A percentile compares a stretch with the other conserved stretches of the same genome.
Evolutionary conservation across 108 stramenopile genomes (phyloP).

Genomic region (Mayamaea pseudoterrestris): DNA sequence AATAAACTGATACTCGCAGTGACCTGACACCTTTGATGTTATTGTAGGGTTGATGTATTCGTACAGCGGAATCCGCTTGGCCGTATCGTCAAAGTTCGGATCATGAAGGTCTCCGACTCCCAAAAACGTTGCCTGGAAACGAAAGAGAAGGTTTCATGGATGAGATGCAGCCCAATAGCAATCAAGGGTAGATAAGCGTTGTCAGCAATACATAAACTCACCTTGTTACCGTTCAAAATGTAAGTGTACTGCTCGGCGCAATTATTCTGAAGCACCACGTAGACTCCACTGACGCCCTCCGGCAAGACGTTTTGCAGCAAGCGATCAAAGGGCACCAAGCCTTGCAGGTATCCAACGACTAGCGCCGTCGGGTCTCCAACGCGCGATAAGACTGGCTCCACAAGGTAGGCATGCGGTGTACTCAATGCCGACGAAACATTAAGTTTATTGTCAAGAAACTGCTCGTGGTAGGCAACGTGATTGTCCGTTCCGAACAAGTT

Average conservation of each 20-base stretch:
- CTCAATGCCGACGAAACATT: too few species aligned
- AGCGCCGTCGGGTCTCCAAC: neutral
- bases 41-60: neutral
- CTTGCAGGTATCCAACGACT: neutral
- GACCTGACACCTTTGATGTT: neutral
- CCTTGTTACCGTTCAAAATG: constrained; percentile 1
- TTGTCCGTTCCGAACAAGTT: too few species aligned
- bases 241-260: constrained; percentile 11
- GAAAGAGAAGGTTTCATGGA: neutral
- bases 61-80: neutral
- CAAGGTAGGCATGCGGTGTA: neutral
- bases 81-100: constrained; percentile 6
- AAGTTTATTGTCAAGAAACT: too few species aligned
- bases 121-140: neutral
- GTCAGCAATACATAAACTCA: neutral
- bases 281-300: constrained; percentile 2
- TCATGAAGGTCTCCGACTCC: constrained; percentile 13
- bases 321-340: neutral
- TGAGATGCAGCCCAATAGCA: too few species aligned
- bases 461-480: too few species aligned
- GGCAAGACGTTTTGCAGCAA: neutral
- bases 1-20: too few species aligned
- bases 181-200: too few species aligned
- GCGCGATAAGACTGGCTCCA: neutral
- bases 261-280: neutral